Evolutionary conservation across 306 rosid species (phyloP).

Genomic region (Begonia loranthoides): DNA sequence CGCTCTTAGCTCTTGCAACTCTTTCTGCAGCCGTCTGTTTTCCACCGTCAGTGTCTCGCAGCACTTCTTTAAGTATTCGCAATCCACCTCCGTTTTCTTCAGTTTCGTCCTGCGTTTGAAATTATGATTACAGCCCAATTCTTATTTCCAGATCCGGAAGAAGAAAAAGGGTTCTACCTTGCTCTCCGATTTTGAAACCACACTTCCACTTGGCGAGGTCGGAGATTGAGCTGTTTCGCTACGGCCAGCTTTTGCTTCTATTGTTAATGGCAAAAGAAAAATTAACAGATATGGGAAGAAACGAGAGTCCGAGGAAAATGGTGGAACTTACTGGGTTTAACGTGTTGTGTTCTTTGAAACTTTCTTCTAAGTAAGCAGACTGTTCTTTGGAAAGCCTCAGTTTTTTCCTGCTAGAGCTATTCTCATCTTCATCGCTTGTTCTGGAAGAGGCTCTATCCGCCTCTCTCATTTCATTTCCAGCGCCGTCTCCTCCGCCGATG

Average conservation of each 20-base stretch:
- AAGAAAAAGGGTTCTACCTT: conserved; percentile 6
- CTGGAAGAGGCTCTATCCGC: conserved; percentile 14
- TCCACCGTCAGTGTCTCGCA: conserved; percentile 69
- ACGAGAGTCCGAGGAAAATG: not conserved
- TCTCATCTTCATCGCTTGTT: conserved; percentile 23
- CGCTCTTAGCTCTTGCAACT: conserved; percentile 64
- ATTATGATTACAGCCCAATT: too few species aligned
- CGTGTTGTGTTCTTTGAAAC: conserved; percentile 26
- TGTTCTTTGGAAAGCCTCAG: conserved; percentile 25
- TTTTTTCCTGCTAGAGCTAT: conserved; percentile 18
- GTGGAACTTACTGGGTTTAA: conserved; percentile 17
- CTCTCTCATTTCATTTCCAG: conserved; percentile 7
- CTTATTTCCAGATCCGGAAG: too few species aligned
- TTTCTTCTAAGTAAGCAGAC: conserved; percentile 28
- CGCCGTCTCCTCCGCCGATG: conserved; percentile 7
- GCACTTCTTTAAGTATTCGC: conserved; percentile 54
- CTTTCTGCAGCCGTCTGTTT: conserved; percentile 62
- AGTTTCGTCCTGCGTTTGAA: conserved; percentile 38
- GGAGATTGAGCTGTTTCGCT: conserved; percentile 21
- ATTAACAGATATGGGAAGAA: not conserved
- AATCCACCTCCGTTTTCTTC: conserved; percentile 71
- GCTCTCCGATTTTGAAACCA: conserved; percentile 33
- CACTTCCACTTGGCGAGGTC: conserved; percentile 23
- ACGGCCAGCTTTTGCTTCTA: conserved; percentile 18
- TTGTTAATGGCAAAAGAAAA: not conserved